A percentile compares a stretch with the other conserved stretches of the same genome.
Evolutionary conservation across 352 stramenopile species (phyloP).

Genomic region (Pythium graminicola): DNA sequence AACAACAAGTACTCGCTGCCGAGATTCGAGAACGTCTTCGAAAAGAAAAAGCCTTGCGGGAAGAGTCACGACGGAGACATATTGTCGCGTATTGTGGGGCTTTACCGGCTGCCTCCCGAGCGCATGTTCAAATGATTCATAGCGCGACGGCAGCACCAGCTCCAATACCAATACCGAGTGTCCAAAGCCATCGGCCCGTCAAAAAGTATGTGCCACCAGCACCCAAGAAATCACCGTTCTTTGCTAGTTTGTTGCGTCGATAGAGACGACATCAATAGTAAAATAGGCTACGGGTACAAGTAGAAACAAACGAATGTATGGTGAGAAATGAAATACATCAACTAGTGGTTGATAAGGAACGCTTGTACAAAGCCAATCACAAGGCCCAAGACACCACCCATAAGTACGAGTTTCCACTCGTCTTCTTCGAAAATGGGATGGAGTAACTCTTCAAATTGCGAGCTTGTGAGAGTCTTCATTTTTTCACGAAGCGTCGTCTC

Average conservation of each 20-base stretch:
- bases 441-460: slow-evolving; percentile 93
- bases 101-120: slow-evolving; percentile 6
- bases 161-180: slow-evolving; percentile 10
- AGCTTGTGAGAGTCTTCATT: slow-evolving; percentile 86
- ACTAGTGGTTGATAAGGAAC: slow-evolving; percentile 77
- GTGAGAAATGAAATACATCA: no score
- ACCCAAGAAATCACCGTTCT: slow-evolving; percentile 22
- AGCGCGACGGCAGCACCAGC: neutral
- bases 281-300: no score
- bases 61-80: slow-evolving; percentile 33
- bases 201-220: slow-evolving; percentile 20
- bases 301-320: slow-evolving; percentile 1
- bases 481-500: slow-evolving; percentile 89
- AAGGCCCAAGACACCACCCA: slow-evolving; percentile 91
- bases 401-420: slow-evolving; percentile 96
- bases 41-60: slow-evolving; percentile 34
- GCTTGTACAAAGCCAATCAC: slow-evolving; percentile 88
- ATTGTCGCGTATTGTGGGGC: slow-evolving; percentile 29
- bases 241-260: slow-evolving; percentile 18
- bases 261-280: neutral
- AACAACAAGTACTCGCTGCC: slow-evolving; percentile 32
- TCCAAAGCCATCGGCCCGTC: slow-evolving; percentile 20
- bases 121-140: slow-evolving; percentile 11
- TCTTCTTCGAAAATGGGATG: slow-evolving; percentile 98
- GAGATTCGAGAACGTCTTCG: slow-evolving; percentile 41